Percentiles rank a stretch among this genome's conserved stretches.
Conservation (phyloP, 1,284 basidiomycete species). For the Malassezia obtusa region DNA sequence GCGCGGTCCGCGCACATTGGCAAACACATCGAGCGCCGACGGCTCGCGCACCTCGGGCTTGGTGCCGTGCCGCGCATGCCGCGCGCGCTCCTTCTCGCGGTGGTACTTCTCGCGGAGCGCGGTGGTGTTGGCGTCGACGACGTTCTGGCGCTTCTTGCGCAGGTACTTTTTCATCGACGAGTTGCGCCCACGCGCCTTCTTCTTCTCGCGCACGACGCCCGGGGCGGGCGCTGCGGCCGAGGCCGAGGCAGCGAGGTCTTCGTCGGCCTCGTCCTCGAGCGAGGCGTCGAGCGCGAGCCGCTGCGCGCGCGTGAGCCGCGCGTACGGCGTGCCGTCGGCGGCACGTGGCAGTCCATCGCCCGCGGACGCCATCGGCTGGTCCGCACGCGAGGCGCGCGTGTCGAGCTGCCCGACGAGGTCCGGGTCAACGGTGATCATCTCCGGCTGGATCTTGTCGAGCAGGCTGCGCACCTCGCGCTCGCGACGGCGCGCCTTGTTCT, state of each 20-base stretch:
- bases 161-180: constrained; percentile 36
- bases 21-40: constrained; percentile 16
- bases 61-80: neutral
- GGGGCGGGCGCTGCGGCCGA: constrained; percentile 14
- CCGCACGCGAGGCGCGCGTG: constrained; percentile 62
- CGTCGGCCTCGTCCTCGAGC: constrained; percentile 8
- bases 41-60: neutral
- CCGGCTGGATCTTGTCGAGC: constrained; percentile 89
- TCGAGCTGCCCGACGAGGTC: constrained; percentile 57
- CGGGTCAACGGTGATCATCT: constrained; percentile 83
- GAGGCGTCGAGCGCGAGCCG: constrained; percentile 27
- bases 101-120: constrained; percentile 17
- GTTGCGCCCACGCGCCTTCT: constrained; percentile 42
- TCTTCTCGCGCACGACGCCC: constrained; percentile 28
- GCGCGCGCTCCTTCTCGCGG: constrained; percentile 14
- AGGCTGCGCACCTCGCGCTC: constrained; percentile 85
- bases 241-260: constrained; percentile 1
- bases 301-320: constrained; percentile 34
- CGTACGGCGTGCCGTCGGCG: constrained; percentile 39
- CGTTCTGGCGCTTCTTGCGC: constrained; percentile 41
- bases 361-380: constrained; percentile 41
- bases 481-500: constrained; percentile 67
- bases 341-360: constrained; percentile 17
- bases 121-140: constrained; percentile 34
- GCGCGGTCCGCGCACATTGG: constrained; percentile 5